These are phyloP conservation scores for Metroxylon sagu DNA, from an alignment of 176 grass and related monocot species.

Conservation along the genomic window DNA sequence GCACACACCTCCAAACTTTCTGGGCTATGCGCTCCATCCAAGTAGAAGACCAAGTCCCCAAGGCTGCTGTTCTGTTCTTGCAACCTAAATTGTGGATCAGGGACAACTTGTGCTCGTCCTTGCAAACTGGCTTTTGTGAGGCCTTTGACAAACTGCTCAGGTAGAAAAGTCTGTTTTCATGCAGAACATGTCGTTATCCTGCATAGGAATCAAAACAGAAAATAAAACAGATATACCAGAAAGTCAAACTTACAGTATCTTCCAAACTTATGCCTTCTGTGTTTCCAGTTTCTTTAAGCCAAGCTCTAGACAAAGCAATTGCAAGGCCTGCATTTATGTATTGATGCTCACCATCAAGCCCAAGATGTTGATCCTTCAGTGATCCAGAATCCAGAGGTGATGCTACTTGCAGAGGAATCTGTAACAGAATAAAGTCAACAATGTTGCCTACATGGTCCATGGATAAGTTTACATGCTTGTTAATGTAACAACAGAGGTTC, in stretches of 20 bases:
- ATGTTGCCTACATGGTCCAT: too few relatives aligned
- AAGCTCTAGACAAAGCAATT: slow-evolving; percentile 67
- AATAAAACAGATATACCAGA: slow-evolving; percentile 5
- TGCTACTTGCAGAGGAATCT: slow-evolving; percentile 69
- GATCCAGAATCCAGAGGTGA: slow-evolving; percentile 52
- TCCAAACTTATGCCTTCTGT: slow-evolving; percentile 30
- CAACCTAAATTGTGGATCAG: slow-evolving; percentile 22
- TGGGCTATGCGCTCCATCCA: slow-evolving; percentile 83
- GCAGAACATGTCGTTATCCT: neutral
- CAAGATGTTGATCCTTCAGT: slow-evolving; percentile 66
- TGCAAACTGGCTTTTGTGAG: slow-evolving; percentile 49
- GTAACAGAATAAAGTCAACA: slow-evolving; percentile 15
- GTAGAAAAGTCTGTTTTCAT: slow-evolving; percentile 44
- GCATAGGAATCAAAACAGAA: too few relatives aligned
- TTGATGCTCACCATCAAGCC: slow-evolving; percentile 80
- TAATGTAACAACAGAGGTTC: neutral
- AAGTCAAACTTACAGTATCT: slow-evolving; percentile 39
- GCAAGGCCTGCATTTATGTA: slow-evolving; percentile 84
- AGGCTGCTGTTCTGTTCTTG: slow-evolving; percentile 20
- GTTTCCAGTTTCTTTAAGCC: slow-evolving; percentile 63
- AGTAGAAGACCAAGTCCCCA: slow-evolving; percentile 49
- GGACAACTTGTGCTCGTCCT: slow-evolving; percentile 70
- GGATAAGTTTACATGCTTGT: neutral
- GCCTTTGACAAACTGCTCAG: slow-evolving; percentile 55
- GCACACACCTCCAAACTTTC: slow-evolving; percentile 92